Percentiles rank a stretch among this genome's conserved stretches.
These are phyloP conservation scores for Backusella westeae DNA, from an alignment of 192 early-diverging fungal genomes.

Conservation along the genomic window DNA sequence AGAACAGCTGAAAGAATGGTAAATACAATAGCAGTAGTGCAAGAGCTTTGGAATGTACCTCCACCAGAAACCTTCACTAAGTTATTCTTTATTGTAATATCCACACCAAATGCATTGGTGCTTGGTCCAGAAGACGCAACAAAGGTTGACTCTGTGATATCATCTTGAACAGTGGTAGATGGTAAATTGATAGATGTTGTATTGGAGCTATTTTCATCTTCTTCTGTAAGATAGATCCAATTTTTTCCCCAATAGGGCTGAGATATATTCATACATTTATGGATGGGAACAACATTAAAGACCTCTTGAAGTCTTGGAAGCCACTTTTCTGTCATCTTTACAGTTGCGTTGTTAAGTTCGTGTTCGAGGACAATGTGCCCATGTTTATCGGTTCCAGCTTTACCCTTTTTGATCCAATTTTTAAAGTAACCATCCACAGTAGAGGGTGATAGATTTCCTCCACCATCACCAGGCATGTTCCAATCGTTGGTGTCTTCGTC, in stretches of 20 bases:
- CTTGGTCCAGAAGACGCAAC: not conserved
- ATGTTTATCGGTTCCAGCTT: slow-evolving; percentile 13
- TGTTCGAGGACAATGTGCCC: slow-evolving; percentile 42
- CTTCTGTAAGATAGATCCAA: slow-evolving; percentile 32
- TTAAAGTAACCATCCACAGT: slow-evolving; percentile 33
- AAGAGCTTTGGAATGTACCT: not conserved
- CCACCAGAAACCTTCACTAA: not conserved
- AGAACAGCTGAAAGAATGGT: not conserved
- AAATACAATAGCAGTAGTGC: not conserved
- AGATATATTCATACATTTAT: slow-evolving; percentile 34
- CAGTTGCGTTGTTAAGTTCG: slow-evolving; percentile 41
- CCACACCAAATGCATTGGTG: not conserved
- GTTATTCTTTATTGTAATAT: not conserved
- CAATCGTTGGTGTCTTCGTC: slow-evolving; percentile 34
- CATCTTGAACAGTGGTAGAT: not conserved
- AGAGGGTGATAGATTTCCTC: slow-evolving; percentile 19
- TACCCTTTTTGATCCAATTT: slow-evolving; percentile 23
- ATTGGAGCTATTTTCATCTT: not conserved
- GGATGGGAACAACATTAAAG: slow-evolving; percentile 35
- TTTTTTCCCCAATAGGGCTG: slow-evolving; percentile 41
- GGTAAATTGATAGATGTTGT: not conserved
- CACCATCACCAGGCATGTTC: slow-evolving; percentile 29
- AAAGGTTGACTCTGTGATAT: not conserved
- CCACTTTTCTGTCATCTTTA: slow-evolving; percentile 41
- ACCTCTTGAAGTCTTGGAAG: slow-evolving; percentile 36